Evolutionary conservation across 1,284 basidiomycete genomes (phyloP), one percentile per base, ranked within the genome.

Genomic region (Gomphus sp.): DNA sequence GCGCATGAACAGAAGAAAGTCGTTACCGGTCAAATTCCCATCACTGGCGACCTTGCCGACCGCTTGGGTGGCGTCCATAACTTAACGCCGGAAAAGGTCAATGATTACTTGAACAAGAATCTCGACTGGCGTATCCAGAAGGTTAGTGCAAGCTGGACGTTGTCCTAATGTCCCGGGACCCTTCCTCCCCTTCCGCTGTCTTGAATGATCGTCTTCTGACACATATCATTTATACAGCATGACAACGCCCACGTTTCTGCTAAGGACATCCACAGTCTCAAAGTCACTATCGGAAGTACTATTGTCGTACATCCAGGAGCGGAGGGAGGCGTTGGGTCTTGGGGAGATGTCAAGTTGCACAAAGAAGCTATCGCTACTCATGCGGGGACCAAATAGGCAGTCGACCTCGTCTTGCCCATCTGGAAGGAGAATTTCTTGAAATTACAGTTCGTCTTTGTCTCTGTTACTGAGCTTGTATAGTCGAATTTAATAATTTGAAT

Each of bases 121-220:
- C 59, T 60, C 28, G 45, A 60, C 22, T 60, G 59, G 59, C 45
- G 44, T 6, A 18, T 60, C 14, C 43, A 57, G 18, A 49, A 28
- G 37, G 59, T 60, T 14, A 11, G 58, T 48, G 18, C 33, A 12
- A 36, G 18, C 5, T 36, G 10, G 10, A n/a, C 31, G 28, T 3
- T 31, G 4, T 31, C 28, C 28, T 31, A 37, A 37, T 37, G 2
- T 37, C 7, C 36, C 7, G 10, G 2, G 10, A 12, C 7, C 2
- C 36, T 12, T 22, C 22, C 22, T 22, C 22, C 22, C 1, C 22
- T 1, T 22, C 22, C 1, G 1, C 22, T 36, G 34, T 36, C 12
- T 37, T 37, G 12, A 37, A 37, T 12, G 1, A 44, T 28, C 9
- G 8, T 41, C 36, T 43, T 11, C 37, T 43, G 11, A 31, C 37